Percentiles rank a stretch among this genome's conserved stretches.
phyloP scores from a whole-genome alignment of 352 stramenopile species.

The Albugo laibachii region DNA sequence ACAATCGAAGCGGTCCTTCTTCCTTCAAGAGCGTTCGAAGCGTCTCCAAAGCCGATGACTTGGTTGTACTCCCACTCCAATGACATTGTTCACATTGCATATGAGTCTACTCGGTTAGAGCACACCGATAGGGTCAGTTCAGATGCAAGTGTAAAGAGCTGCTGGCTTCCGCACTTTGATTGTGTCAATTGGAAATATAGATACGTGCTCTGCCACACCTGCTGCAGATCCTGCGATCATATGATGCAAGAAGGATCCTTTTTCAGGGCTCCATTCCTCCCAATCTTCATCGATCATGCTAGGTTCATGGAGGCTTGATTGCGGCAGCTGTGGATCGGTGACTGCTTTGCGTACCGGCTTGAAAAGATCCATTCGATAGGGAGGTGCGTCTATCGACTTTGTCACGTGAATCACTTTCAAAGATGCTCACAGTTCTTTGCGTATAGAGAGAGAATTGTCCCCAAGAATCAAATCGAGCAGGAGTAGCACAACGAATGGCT shows the following conservation, averaged over 20 bases:
- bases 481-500: no score
- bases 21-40: slow-evolving; percentile 33
- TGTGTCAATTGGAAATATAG: slow-evolving; percentile 92
- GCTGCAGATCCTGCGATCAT: slow-evolving; percentile 88
- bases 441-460: no score
- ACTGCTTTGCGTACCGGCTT: no score
- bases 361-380: no score
- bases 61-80: slow-evolving; percentile 31
- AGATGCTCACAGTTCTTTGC: no score
- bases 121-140: not conserved
- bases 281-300: slow-evolving; percentile 58
- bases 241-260: slow-evolving; percentile 87
- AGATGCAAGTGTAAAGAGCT: not conserved
- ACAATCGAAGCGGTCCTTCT: slow-evolving; percentile 77
- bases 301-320: no score
- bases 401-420: no score
- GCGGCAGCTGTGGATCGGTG: no score
- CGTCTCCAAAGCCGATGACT: slow-evolving; percentile 40
- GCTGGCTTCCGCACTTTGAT: slow-evolving; percentile 28
- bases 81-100: slow-evolving; percentile 84
- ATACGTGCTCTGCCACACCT: slow-evolving; percentile 92
- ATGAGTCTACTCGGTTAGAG: slow-evolving; percentile 65
- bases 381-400: no score
- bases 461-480: no score
- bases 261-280: slow-evolving; percentile 87